Evolutionary conservation across 164 flowering plant genomes (phyloP).

Genomic region (Protea cynaroides): DNA sequence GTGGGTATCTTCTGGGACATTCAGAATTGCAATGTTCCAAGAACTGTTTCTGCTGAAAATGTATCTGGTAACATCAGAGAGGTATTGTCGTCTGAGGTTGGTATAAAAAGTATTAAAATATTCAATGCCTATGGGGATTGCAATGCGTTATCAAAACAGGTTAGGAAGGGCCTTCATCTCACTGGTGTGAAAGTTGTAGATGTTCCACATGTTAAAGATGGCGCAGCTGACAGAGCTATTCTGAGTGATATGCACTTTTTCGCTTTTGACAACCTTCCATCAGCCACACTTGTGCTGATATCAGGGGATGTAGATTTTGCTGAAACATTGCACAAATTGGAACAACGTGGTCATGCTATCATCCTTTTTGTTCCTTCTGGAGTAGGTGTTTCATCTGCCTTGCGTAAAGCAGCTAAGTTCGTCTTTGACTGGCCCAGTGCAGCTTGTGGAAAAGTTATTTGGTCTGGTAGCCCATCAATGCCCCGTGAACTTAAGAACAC

Average conservation of each 20-base stretch:
- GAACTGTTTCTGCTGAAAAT: too few relatives aligned
- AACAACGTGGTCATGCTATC: conserved; percentile 67
- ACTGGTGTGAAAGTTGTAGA: too few relatives aligned
- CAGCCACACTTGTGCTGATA: conserved; percentile 65
- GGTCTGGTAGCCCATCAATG: conserved; percentile 28
- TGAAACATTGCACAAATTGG: too few relatives aligned
- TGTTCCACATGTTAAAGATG: too few relatives aligned
- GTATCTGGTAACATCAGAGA: conserved; percentile 88
- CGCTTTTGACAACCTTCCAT: conserved; percentile 91
- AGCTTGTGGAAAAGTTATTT: too few relatives aligned
- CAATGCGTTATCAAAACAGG: conserved; percentile 77
- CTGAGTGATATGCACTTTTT: conserved; percentile 95
- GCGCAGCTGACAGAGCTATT: conserved; percentile 97
- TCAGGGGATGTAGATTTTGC: too few relatives aligned
- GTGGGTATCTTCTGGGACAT: too few relatives aligned
- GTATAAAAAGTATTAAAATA: conserved; percentile 63
- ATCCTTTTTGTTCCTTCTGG: conserved; percentile 62
- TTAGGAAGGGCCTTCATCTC: too few relatives aligned
- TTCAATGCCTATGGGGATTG: conserved; percentile 96
- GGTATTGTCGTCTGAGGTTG: conserved; percentile 80
- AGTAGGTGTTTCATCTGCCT: conserved; percentile 62
- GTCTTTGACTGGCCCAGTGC: conserved; percentile 74
- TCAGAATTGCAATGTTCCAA: too few relatives aligned
- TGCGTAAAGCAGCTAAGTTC: conserved; percentile 59
- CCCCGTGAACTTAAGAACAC: conserved; percentile 25